Base-by-base conservation (phyloP, 768 basidiomycete genomes). In the Termitomyces eurrhizus region DNA sequence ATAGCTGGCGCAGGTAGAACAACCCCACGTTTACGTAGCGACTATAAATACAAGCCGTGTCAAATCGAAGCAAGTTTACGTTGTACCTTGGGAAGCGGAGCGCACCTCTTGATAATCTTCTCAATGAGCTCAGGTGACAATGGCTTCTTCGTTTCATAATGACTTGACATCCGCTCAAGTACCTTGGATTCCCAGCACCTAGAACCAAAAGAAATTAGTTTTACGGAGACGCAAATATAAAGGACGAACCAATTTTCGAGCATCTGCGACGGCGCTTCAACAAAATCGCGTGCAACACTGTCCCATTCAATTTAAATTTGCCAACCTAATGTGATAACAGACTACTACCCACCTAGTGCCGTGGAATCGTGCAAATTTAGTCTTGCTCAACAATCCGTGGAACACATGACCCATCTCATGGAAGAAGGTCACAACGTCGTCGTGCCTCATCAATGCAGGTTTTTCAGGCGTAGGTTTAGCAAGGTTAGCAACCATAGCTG, bases 221-320 rank as follows among this genome's bases (percentile, higher is more conserved):
- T 26, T 14, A 37, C 35, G 11, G 13, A 18, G 35, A 44, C 44
- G 62, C 36, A 39, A 16, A 24, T 13, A 12, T 16, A 36, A 46
- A 9, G 44, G 14, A 58, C 73, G 18, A 50, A 87, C 93, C 93
- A 95, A 67, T 94, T 92, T 74, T 95, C 93, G 62, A 94, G 77
- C 93, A 94, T 94, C 75, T 95, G 92, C 18, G 88, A 90, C 0
- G 93, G 93, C 3, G 93, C 93, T 73, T 95, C 92, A 11, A 93
- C 92, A 63, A 93, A 93, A 71, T 93, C 92, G 6, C 88, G 74
- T 7, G 89, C 88, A 29, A 91, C 88, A 32, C 83, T 80, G 56
- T 14, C 42, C 44, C n/a, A 56, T 35, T 13, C 58, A 45, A 50
- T 16, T 11, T 59, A 14, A 58, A 37, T 29, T 11, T 13, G 24